These are phyloP conservation scores for Passalora sequoiae DNA, from an alignment of 2,329 filamentous ascomycete species.

Conservation along the genomic window DNA sequence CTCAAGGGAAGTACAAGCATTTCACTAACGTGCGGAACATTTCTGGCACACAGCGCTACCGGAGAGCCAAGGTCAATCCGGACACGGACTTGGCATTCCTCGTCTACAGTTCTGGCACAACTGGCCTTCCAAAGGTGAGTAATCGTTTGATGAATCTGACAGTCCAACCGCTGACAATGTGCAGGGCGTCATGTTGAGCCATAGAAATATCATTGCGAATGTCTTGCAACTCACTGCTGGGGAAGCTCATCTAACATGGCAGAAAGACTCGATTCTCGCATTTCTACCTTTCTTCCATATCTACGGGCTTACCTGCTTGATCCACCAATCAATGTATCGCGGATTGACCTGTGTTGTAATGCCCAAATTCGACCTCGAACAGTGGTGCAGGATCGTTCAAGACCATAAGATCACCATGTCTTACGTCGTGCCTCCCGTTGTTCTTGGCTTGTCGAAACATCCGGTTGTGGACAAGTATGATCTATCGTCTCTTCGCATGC, in stretches of 20 bases:
- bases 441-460: constrained; percentile 74
- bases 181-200: constrained; percentile 84
- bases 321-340: constrained; percentile 62
- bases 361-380: constrained; percentile 74
- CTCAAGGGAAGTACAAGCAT: constrained; percentile 58
- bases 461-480: constrained; percentile 76
- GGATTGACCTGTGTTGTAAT: constrained; percentile 67
- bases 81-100: constrained; percentile 73
- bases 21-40: constrained; percentile 66
- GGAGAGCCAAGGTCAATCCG: constrained; percentile 59
- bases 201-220: constrained; percentile 78
- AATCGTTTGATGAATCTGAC: too few species aligned
- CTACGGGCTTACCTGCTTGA: constrained; percentile 59
- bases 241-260: constrained; percentile 48
- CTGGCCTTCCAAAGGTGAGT: constrained; percentile 85
- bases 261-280: constrained; percentile 64
- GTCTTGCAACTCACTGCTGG: constrained; percentile 39
- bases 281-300: constrained; percentile 55
- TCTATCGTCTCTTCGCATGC: constrained; percentile 69
- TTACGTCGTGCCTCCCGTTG: constrained; percentile 79
- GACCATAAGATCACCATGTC: constrained; percentile 68
- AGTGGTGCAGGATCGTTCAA: constrained; percentile 72
- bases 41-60: constrained; percentile 54
- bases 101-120: constrained; percentile 86
- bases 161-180: too few species aligned